A percentile compares a stretch with the other conserved stretches of the same genome.
Evolutionary conservation across 345 rosid species (phyloP).

Genomic region (Jatropha curcas): DNA sequence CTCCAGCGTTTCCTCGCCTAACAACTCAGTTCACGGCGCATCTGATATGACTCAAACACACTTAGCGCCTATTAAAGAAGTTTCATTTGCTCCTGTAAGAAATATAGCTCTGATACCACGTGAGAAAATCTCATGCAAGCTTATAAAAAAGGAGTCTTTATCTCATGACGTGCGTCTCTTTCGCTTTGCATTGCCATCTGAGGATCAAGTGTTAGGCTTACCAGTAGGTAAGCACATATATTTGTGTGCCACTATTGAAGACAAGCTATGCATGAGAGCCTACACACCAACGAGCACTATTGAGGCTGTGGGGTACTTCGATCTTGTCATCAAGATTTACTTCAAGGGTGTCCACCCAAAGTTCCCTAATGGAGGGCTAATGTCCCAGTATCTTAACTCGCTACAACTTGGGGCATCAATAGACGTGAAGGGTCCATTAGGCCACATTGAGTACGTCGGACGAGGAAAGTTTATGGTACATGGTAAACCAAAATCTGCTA

Average conservation of each 20-base stretch:
- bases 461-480: slow-evolving; percentile 70
- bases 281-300: slow-evolving; percentile 74
- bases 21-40: slow-evolving; percentile 64
- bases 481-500: slow-evolving; percentile 73
- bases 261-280: slow-evolving; percentile 77
- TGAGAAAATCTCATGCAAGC: slow-evolving; percentile 72
- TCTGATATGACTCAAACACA: slow-evolving; percentile 23
- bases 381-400: slow-evolving; percentile 82
- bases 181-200: slow-evolving; percentile 64
- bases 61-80: slow-evolving; percentile 71
- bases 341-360: slow-evolving; percentile 75
- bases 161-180: slow-evolving; percentile 73
- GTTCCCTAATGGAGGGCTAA: slow-evolving; percentile 78
- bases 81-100: slow-evolving; percentile 5
- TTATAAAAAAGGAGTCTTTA: slow-evolving; percentile 63
- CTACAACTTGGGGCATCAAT: slow-evolving; percentile 54
- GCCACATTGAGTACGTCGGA: slow-evolving; percentile 80
- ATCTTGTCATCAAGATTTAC: slow-evolving; percentile 77
- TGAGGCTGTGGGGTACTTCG: slow-evolving; percentile 72
- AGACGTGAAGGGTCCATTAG: slow-evolving; percentile 86
- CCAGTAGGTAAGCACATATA: slow-evolving; percentile 89
- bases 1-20: slow-evolving; percentile 62
- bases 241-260: slow-evolving; percentile 63
- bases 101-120: slow-evolving; percentile 72
- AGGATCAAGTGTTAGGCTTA: slow-evolving; percentile 70